Evolutionary conservation across 164 flowering plant genomes (phyloP).

Genomic region (Annona squamosa): DNA sequence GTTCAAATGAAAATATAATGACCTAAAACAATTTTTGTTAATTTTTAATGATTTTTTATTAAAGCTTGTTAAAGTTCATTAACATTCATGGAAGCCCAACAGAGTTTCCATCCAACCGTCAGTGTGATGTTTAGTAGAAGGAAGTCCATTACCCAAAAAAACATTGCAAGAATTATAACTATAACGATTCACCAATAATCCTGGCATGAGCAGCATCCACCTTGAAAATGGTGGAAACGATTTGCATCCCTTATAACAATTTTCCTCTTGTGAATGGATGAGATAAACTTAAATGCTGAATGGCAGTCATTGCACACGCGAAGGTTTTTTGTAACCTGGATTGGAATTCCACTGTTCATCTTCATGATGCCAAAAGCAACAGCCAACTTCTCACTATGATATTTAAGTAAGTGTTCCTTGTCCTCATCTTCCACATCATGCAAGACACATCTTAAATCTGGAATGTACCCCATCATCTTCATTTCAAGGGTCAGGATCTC

Average conservation of each 20-base stretch:
- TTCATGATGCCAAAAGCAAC: slow-evolving; percentile 40
- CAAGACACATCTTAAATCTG: slow-evolving; percentile 29
- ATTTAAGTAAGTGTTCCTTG: slow-evolving; percentile 27
- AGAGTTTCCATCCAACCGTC: too few species aligned
- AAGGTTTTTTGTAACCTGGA: slow-evolving; percentile 37
- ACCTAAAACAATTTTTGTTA: too few species aligned
- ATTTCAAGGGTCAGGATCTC: slow-evolving; percentile 27
- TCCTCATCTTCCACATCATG: slow-evolving; percentile 44
- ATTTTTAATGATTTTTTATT: too few species aligned
- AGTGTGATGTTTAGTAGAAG: too few species aligned
- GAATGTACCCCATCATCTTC: slow-evolving; percentile 38
- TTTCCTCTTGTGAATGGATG: slow-evolving; percentile 21
- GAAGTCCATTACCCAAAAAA: too few species aligned
- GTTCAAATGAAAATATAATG: too few species aligned
- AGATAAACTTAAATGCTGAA: slow-evolving; percentile 30
- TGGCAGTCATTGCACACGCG: slow-evolving; percentile 41
- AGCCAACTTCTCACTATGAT: slow-evolving; percentile 40
- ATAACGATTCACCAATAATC: slow-evolving; percentile 21
- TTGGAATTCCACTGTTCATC: slow-evolving; percentile 15
- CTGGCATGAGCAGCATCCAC: slow-evolving; percentile 27
- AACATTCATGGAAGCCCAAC: too few species aligned
- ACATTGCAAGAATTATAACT: too few species aligned
- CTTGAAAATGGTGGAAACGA: slow-evolving; percentile 32
- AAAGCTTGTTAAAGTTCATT: too few species aligned
- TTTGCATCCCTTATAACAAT: slow-evolving; percentile 27